phyloP scores from a whole-genome alignment of 2,329 filamentous ascomycete genomes.

The Ophiostoma populinum region DNA sequence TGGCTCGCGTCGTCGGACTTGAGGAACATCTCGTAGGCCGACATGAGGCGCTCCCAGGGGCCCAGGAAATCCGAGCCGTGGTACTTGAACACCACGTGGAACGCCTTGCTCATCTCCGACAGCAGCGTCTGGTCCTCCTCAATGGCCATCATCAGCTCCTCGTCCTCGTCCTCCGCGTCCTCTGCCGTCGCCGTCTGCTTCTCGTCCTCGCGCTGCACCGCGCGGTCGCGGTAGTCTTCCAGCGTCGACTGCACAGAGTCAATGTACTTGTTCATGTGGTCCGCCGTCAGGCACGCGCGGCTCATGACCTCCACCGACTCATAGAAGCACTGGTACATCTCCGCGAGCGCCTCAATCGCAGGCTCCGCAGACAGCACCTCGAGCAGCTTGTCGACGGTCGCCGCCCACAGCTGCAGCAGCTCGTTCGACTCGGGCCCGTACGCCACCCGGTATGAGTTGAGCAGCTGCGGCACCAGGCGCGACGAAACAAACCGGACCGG shows the following conservation, averaged over 20 bases:
- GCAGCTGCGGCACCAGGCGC: slow-evolving; percentile 80
- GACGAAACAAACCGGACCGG: slow-evolving; percentile 89
- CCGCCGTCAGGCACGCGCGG: slow-evolving; percentile 58
- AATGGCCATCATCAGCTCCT: slow-evolving; percentile 77
- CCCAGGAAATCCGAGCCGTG: slow-evolving; percentile 72
- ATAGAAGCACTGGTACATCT: slow-evolving; percentile 99
- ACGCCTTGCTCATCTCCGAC: slow-evolving; percentile 99
- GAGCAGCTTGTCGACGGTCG: slow-evolving; percentile 75
- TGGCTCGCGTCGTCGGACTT: slow-evolving; percentile 71
- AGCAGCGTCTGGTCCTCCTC: slow-evolving; percentile 94
- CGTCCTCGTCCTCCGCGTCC: slow-evolving; percentile 73
- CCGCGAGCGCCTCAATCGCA: slow-evolving; percentile 85
- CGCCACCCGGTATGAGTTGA: slow-evolving; percentile 86
- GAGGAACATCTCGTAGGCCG: slow-evolving; percentile 75
- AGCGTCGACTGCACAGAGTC: slow-evolving; percentile 70
- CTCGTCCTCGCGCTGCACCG: slow-evolving; percentile 69
- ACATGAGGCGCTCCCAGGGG: slow-evolving; percentile 71
- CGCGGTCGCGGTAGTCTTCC: slow-evolving; percentile 82
- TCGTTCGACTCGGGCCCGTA: slow-evolving; percentile 68
- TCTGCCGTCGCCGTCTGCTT: slow-evolving; percentile 55
- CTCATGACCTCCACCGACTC: slow-evolving; percentile 92
- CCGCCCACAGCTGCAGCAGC: slow-evolving; percentile 67
- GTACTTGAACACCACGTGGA: slow-evolving; percentile 97
- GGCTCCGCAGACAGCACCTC: slow-evolving; percentile 89
- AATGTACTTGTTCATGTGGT: slow-evolving; percentile 78